Conservation (phyloP, 1,139 yeast genomes). For the Pichia sp. region DNA sequence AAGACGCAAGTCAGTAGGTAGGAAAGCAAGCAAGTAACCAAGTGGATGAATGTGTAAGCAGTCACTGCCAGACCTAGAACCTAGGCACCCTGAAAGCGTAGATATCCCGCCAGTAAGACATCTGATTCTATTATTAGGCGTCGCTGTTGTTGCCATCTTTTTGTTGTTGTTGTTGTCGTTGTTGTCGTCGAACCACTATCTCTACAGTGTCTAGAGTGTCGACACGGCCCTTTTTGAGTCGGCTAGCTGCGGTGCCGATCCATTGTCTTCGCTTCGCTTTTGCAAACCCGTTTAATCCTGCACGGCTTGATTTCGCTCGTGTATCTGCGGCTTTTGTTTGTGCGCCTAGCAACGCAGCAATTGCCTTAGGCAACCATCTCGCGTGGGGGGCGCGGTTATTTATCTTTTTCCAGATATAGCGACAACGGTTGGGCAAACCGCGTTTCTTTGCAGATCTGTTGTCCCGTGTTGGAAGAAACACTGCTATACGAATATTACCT, state of each 20-base stretch:
- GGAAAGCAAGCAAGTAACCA: no score
- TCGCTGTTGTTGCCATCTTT: neutral
- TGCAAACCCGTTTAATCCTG: neutral
- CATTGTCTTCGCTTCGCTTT: neutral
- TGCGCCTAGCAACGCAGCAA: neutral
- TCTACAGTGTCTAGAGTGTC: no score
- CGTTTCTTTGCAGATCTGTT: neutral
- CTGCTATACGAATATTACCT: no score
- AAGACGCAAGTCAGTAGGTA: no score
- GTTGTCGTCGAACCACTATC: no score
- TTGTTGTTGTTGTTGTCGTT: no score
- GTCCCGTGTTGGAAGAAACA: neutral
- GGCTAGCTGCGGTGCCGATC: neutral
- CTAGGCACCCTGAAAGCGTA: neutral
- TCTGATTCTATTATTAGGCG: neutral
- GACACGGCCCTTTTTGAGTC: neutral
- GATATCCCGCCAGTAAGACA: neutral
- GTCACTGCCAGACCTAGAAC: neutral
- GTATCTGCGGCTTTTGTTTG: neutral
- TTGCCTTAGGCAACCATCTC: neutral
- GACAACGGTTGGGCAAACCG: neutral
- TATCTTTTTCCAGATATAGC: neutral
- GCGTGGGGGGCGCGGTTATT: neutral
- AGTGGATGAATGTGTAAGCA: no score
- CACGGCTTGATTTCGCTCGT: neutral